Evolutionary conservation across 768 basidiomycete species (phyloP), one percentile per base, ranked within the genome.

Genomic region (Kwoniella sp.): DNA sequence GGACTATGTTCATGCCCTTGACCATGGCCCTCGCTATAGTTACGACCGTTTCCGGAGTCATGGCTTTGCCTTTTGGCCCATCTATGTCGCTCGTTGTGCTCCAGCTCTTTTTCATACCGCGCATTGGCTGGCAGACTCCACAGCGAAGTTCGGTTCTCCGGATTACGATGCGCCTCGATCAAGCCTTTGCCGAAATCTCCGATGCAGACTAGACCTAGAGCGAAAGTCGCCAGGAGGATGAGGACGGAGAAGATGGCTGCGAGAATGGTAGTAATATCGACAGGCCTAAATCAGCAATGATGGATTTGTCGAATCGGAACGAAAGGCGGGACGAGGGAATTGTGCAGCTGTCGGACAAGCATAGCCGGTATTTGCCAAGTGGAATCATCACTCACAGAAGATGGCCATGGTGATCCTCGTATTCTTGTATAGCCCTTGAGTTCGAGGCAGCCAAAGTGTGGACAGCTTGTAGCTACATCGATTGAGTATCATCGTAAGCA

Each of bases 341-440:
- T n/a, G n/a, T n/a, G n/a, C n/a, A n/a, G n/a, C n/a, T n/a, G n/a
- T n/a, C n/a, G n/a, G n/a, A n/a, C n/a, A n/a, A n/a, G n/a, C n/a
- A n/a, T n/a, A 34, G 37, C 4, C 52, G 34, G 7, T 13, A 28
- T 4, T 5, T 5, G 15, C 26, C 12, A 8, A 37, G 23, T 15
- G 34, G 28, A 30, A 9, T 12, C 0, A 26, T 7, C 53, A 56
- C 68, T 69, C 30, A 70, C 72, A 71, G 53, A 76, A 73, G 4
- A 76, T 63, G 22, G 73, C 71, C 72, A 73, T 70, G 4, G 74
- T 76, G 26, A 72, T 66, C 37, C 60, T 56, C 23, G 74, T 76
- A 52, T 73, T 76, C 58, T 64, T 65, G 55, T 72, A 76, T n/a
- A 76, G 45, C 4, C 53, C 34, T 4, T 59, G n/a, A 0, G 74